These are phyloP conservation scores for Leccinum disarticulatum DNA, from an alignment of 768 basidiomycete species.

Conservation along the genomic window DNA sequence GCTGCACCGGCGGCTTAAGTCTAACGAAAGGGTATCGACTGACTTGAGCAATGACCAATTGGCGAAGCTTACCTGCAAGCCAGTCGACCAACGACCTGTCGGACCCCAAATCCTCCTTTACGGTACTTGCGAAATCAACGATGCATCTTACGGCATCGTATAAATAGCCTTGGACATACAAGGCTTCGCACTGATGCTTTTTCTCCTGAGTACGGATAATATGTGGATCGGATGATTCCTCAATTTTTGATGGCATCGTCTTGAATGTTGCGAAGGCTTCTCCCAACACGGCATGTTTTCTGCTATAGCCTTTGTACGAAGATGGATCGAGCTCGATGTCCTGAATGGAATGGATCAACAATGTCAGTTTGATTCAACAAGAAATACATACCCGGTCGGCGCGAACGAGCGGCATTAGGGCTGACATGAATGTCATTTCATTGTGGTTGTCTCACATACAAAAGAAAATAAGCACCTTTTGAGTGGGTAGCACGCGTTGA, in stretches of 20 bases:
- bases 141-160: not conserved
- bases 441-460: no score
- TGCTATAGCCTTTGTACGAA: not conserved
- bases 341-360: not conserved
- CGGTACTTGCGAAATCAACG: not conserved
- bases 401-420: no score
- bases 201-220: slow-evolving; percentile 1
- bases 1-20: slow-evolving; percentile 1
- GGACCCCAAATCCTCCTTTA: not conserved
- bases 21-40: not conserved
- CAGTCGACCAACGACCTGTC: not conserved
- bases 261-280: not conserved
- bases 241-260: not conserved
- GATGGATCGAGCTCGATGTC: not conserved
- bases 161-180: slow-evolving; percentile 2
- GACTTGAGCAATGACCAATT: rapidly evolving
- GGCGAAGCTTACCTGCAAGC: slow-evolving; percentile 2
- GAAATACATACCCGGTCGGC: not conserved
- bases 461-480: no score
- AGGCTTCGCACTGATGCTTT: slow-evolving; percentile 4
- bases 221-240: not conserved
- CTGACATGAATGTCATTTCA: no score
- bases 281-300: not conserved
- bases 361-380: not conserved
- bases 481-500: no score